Evolutionary conservation across 768 basidiomycete genomes (phyloP), one percentile per base, ranked within the genome.

Genomic region (Dentipellis sp.): DNA sequence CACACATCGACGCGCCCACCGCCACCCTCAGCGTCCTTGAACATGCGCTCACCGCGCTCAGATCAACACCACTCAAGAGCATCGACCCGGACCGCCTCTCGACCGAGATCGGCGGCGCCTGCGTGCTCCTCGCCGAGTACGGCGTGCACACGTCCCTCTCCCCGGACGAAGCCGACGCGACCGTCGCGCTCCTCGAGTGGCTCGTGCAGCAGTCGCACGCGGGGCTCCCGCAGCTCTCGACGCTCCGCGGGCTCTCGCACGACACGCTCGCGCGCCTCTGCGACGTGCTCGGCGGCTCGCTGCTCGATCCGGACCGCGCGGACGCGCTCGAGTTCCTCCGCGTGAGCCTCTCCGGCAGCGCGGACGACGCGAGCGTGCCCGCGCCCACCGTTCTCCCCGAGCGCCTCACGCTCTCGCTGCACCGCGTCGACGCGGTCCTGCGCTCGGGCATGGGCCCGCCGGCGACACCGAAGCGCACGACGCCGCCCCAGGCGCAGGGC

Each of bases 181-280:
- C 76, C 9, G 63, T 82, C 16, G 66, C 72, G 4, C 68, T 80
- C 1, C 70, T 87, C n/a, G 71, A 75, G 53, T 86, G 84, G 83
- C 70, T 84, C n/a, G 56, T 60, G 22, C 48, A 53, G 4, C 56
- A 52, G 6, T 62, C 72, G 11, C 66, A 71, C 4, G 76, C 78
- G 46, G 71, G 70, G 5, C 70, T 75, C 7, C 64, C 72, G 48
- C 75, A 74, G 42, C 71, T 79, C 16, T 67, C 66, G n/a, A 74
- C 74, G 19, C 71, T 87, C 9, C 72, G 67, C 10, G 78, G 78
- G 9, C 72, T 86, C 53, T 73, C 78, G 4, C 59, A 67, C 46
- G 73, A 78, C 19, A 73, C 70, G 0, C 78, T 82, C 61, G 65
- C 72, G 7, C 68, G 71, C 14, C 69, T 87, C 10, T 81, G 75